Base-by-base conservation (phyloP, 202 grass and related monocot genomes). In the Schoenoplectus tabernaemontani region DNA sequence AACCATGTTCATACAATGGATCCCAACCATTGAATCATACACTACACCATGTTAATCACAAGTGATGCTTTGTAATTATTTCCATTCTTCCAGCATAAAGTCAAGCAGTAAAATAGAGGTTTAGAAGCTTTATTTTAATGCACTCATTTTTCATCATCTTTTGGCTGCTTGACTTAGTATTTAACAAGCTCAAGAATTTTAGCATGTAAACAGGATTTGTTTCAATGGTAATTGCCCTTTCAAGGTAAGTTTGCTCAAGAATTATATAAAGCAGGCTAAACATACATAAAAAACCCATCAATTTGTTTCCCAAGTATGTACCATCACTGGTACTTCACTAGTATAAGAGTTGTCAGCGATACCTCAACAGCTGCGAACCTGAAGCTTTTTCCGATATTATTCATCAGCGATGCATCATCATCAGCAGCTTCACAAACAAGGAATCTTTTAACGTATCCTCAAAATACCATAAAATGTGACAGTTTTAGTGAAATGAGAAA, bases 341-440 rank as follows among this genome's bases (percentile, higher is more conserved):
- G 11, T 62, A 58, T 11, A 79, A 79, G 33, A 62, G 34, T 59
- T 37, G 81, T 5, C 28, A 74, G 12, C 62, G 6, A 39, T 90
- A 97, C 95, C 91, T 94, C 86, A 51, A 97, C 86, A 46, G 89
- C 86, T 85, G 89, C 94, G 73, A 92, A 84, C 76, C 91, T 85
- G 83, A 97, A 97, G 47, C 89, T 97, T 84, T 94, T 94, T n/a
- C 89, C 94, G 26, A 97, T 92, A 83, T 86, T 78, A 81, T 90
- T 97, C 68, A 97, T 90, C 22, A 94, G 57, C 53, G 84, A 84
- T 81, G 86, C 87, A 76, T 97, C 94, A 81, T 97, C 94, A 76
- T 92, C 90, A 78, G 89, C 89, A 82, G 64, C 91, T 97, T 76
- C 70, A 86, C 13, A 59, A 32, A 62, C 39, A 82, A 81, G 23